Conservation (phyloP, 1,284 basidiomycete species). For the Cystobasidium sp. region DNA sequence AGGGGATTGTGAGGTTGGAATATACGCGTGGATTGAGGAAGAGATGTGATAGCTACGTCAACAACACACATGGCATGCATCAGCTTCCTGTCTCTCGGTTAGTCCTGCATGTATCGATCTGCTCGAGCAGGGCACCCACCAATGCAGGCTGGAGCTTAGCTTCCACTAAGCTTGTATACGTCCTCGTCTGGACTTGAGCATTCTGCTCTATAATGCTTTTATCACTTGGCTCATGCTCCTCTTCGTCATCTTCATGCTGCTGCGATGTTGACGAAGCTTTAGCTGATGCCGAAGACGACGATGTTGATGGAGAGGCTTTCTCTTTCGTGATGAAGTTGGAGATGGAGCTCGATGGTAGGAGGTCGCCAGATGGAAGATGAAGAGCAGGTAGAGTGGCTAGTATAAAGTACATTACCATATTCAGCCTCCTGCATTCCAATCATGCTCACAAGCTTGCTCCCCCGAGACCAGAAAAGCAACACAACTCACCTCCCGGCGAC, state of each 20-base stretch:
- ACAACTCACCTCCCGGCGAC: conserved; percentile 34
- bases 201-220: conserved; percentile 25
- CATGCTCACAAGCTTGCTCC: too few relatives aligned
- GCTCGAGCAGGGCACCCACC: conserved; percentile 5
- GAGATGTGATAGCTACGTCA: conserved; percentile 34
- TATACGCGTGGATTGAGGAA: conserved; percentile 38
- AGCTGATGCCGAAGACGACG: background rate
- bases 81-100: background rate
- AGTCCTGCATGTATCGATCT: background rate
- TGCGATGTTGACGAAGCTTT: conserved; percentile 7
- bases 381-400: conserved; percentile 32
- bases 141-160: conserved; percentile 36
- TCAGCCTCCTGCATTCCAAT: background rate
- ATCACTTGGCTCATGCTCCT: conserved; percentile 22
- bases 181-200: conserved; percentile 20
- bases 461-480: background rate
- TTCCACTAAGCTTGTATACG: conserved; percentile 35
- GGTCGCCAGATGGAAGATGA: conserved; percentile 32
- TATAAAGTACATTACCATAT: background rate
- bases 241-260: conserved; percentile 16
- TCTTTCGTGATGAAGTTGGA: conserved; percentile 32
- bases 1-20: conserved; percentile 35
- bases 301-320: background rate
- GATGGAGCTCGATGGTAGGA: conserved; percentile 29
- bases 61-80: background rate